Percentiles rank a stretch among this genome's conserved stretches.
Evolutionary conservation across 257 asterid species (phyloP).

Genomic region (Jacaranda mimosifolia): DNA sequence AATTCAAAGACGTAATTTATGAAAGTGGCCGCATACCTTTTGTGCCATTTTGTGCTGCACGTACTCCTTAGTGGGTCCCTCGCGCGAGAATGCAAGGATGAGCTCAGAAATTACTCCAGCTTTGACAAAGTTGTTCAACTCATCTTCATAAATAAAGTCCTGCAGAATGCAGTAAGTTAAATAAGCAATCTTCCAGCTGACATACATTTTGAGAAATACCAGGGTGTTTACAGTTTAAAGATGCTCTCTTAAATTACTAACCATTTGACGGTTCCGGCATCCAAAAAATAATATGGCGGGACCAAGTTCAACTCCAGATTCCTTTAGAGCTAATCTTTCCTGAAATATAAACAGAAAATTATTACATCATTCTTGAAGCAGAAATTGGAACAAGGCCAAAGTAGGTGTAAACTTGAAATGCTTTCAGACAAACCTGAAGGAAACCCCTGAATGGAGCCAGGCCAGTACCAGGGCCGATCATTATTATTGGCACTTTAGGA

Average conservation of each 20-base stretch:
- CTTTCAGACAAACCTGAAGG: conserved; percentile 78
- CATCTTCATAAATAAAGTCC: conserved; percentile 91
- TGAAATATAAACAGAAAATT: conserved; percentile 46
- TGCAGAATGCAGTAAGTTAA: conserved; percentile 42
- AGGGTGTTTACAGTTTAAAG: conserved; percentile 21
- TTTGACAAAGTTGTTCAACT: conserved; percentile 69
- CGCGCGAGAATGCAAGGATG: conserved; percentile 88
- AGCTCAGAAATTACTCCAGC: conserved; percentile 83
- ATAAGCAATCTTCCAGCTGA: neutral
- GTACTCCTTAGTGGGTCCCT: conserved; percentile 84
- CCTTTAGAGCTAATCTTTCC: conserved; percentile 93
- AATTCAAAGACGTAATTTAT: neutral
- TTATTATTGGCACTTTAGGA: conserved; percentile 78
- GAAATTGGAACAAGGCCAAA: conserved; percentile 20
- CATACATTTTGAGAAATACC: neutral
- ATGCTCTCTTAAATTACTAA: conserved; percentile 46
- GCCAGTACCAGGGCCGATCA: conserved; percentile 99
- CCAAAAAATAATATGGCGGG: conserved; percentile 87
- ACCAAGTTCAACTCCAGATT: conserved; percentile 87
- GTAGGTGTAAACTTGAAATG: neutral
- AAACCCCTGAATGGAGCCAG: conserved; percentile 99
- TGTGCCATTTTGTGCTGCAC: conserved; percentile 94
- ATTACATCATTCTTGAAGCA: conserved; percentile 12
- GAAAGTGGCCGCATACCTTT: conserved; percentile 55
- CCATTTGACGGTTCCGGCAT: conserved; percentile 93